A percentile compares a stretch with the other conserved stretches of the same genome.
Conservation (phyloP, 495 filamentous ascomycete genomes). For the Neurospora tetrasperma region DNA sequence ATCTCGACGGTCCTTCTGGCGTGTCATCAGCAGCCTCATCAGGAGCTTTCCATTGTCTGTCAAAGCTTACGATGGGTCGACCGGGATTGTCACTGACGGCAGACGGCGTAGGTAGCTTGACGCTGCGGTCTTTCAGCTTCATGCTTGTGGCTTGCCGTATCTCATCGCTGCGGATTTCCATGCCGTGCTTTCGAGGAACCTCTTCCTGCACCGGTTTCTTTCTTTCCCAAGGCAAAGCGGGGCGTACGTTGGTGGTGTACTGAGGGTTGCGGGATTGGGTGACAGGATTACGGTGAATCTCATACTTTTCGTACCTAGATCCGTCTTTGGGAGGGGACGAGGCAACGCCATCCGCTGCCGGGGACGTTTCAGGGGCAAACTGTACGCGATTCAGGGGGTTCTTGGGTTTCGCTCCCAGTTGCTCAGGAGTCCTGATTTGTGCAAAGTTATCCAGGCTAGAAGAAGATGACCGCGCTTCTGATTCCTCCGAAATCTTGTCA, state of each 20-base stretch:
- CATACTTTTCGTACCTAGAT: conserved; percentile 55
- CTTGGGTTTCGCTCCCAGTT: conserved; percentile 40
- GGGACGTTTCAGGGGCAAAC: conserved; percentile 28
- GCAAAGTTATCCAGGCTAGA: conserved; percentile 1
- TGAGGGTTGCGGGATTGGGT: conserved; percentile 62
- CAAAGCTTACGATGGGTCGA: conserved; percentile 89
- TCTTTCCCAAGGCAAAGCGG: conserved; percentile 21
- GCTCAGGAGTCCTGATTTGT: conserved; percentile 15
- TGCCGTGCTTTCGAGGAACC: conserved; percentile 53
- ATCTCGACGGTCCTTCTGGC: conserved; percentile 29
- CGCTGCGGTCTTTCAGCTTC: conserved; percentile 70
- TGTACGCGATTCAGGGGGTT: conserved; percentile 49
- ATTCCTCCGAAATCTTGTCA: conserved; percentile 86
- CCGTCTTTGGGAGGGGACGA: conserved; percentile 40
- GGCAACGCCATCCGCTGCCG: conserved; percentile 6
- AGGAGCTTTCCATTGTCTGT: conserved; percentile 64
- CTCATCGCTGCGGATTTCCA: conserved; percentile 76
- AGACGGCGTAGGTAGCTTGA: conserved; percentile 74
- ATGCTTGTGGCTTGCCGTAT: conserved; percentile 87
- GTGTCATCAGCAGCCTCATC: conserved; percentile 48
- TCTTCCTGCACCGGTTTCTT: conserved; percentile 12
- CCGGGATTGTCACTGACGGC: conserved; percentile 76
- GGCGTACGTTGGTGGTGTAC: conserved; percentile 54
- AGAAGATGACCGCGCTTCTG: conserved; percentile 34
- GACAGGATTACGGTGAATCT: conserved; percentile 70